Evolutionary conservation across 2,329 filamentous ascomycete genomes (phyloP).

Genomic region (Cercospora janseana): DNA sequence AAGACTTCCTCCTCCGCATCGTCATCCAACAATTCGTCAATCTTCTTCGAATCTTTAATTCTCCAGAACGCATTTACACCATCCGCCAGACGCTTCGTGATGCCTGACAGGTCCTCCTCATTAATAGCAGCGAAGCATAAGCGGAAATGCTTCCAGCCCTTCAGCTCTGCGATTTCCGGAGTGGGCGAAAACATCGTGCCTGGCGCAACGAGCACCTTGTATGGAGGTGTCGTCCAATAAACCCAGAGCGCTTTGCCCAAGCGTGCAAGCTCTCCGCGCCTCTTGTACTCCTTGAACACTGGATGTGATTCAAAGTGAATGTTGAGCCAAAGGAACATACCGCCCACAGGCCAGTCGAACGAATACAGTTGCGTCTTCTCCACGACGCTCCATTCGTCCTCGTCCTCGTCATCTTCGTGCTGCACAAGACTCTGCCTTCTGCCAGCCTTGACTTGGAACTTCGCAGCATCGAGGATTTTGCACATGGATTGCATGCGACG

Average conservation of each 20-base stretch:
- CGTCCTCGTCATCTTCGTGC: slow-evolving; percentile 34
- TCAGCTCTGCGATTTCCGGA: slow-evolving; percentile 54
- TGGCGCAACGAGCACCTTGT: slow-evolving; percentile 67
- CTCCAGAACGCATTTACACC: slow-evolving; percentile 74
- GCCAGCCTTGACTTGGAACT: slow-evolving; percentile 64
- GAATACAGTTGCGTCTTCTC: slow-evolving; percentile 71
- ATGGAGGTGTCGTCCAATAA: slow-evolving; percentile 66
- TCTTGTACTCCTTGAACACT: slow-evolving; percentile 56
- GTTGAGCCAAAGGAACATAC: slow-evolving; percentile 89
- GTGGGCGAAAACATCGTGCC: slow-evolving; percentile 73
- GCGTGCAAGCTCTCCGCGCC: slow-evolving; percentile 37
- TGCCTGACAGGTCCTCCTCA: slow-evolving; percentile 64
- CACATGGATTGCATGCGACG: slow-evolving; percentile 80
- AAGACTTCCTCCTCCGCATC: slow-evolving; percentile 30
- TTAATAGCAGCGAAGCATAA: slow-evolving; percentile 82
- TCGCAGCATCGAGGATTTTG: slow-evolving; percentile 65
- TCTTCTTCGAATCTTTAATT: slow-evolving; percentile 63
- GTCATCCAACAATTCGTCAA: slow-evolving; percentile 61
- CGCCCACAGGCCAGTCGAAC: slow-evolving; percentile 77
- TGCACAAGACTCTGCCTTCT: slow-evolving; percentile 39
- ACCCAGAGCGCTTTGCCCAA: slow-evolving; percentile 69
- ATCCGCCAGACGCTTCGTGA: slow-evolving; percentile 63
- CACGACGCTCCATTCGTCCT: slow-evolving; percentile 70
- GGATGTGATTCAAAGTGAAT: slow-evolving; percentile 72
- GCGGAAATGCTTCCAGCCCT: slow-evolving; percentile 70